These are phyloP conservation scores for Trichophyton equinum DNA, from an alignment of 2,329 filamentous ascomycete genomes.

Conservation along the genomic window DNA sequence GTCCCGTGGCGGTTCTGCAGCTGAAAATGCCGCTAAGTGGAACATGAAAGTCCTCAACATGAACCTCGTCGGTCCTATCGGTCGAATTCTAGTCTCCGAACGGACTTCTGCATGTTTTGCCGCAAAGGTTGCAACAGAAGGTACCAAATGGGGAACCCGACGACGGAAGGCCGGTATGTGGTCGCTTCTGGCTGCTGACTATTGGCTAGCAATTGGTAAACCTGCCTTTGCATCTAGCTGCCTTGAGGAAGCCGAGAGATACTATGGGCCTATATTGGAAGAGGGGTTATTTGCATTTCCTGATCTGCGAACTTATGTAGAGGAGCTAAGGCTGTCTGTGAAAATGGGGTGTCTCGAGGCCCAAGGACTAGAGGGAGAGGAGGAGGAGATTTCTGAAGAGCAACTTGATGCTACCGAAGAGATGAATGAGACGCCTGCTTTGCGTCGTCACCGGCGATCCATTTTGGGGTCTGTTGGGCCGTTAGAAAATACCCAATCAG, in stretches of 20 bases:
- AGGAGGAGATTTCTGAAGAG: conserved; percentile 21
- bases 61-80: conserved; percentile 59
- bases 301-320: conserved; percentile 39
- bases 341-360: conserved; percentile 34
- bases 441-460: conserved; percentile 41
- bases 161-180: conserved; percentile 79
- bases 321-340: conserved; percentile 32
- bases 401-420: conserved; percentile 24
- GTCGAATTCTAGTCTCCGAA: conserved; percentile 74
- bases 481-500: conserved; percentile 43
- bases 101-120: conserved; percentile 74
- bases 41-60: conserved; percentile 67
- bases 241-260: conserved; percentile 53
- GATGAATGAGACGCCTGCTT: conserved; percentile 44
- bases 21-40: conserved; percentile 83
- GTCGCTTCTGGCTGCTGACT: conserved; percentile 69
- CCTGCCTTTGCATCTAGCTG: conserved; percentile 66
- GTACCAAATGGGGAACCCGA: conserved; percentile 56
- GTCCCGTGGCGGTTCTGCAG: conserved; percentile 62
- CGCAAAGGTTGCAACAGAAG: conserved; percentile 55
- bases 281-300: conserved; percentile 36
- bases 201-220: conserved; percentile 68
- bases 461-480: conserved; percentile 37
- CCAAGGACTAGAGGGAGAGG: conserved; percentile 24
- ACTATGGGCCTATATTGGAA: conserved; percentile 38